phyloP scores from a whole-genome alignment of 176 grass and related monocot species.

The Ensete ventricosum region DNA sequence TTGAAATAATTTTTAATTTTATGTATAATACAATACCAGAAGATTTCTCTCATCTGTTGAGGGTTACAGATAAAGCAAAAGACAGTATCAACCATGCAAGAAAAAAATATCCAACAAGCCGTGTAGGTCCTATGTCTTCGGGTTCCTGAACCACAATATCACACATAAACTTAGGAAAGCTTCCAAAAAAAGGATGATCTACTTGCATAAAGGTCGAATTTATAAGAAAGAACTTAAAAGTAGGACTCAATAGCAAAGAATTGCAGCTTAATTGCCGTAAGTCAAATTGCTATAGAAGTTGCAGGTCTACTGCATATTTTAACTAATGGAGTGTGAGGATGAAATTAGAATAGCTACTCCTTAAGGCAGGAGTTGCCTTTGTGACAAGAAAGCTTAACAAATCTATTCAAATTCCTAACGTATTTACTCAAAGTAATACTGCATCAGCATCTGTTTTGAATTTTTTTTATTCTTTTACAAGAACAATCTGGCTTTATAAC shows the following conservation, averaged over 20 bases:
- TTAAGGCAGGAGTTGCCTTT: background rate
- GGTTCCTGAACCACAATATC: constrained; percentile 47
- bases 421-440: no score
- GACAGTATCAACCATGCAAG: constrained; percentile 58
- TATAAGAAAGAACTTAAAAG: background rate
- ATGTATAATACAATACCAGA: background rate
- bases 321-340: background rate
- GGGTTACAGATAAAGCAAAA: constrained; percentile 46
- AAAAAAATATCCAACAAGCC: constrained; percentile 73
- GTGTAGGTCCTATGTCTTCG: constrained; percentile 68
- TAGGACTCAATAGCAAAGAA: background rate
- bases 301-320: background rate
- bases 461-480: no score
- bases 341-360: background rate
- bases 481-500: no score
- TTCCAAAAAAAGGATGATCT: background rate
- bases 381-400: background rate
- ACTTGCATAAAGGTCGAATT: background rate
- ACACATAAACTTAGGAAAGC: background rate
- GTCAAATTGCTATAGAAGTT: background rate
- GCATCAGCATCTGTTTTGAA: no score
- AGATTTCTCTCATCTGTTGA: constrained; percentile 45
- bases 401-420: background rate
- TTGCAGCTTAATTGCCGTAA: no score
- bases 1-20: background rate